A percentile compares a stretch with the other conserved stretches of the same genome.
These are phyloP conservation scores for Pisolithus microcarpus DNA, from an alignment of 768 basidiomycete species.

Conservation along the genomic window DNA sequence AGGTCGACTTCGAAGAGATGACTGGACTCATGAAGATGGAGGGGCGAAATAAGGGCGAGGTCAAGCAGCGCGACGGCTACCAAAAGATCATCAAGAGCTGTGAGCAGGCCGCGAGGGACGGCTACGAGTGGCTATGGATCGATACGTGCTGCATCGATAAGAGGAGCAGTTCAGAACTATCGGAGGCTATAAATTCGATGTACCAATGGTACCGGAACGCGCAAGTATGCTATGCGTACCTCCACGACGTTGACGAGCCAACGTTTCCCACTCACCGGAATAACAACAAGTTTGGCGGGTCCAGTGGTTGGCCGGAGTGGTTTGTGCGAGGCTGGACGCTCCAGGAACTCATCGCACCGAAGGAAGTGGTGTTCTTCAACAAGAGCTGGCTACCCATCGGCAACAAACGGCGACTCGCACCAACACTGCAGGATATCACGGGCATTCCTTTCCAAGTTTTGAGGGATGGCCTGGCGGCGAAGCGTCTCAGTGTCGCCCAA, in stretches of 20 bases:
- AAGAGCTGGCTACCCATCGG: constrained; percentile 4
- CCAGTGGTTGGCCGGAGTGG: constrained; percentile 5
- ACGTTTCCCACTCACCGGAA: not conserved
- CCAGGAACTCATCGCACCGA: constrained; percentile 13
- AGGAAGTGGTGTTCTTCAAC: constrained; percentile 10
- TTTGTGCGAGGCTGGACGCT: constrained; percentile 13
- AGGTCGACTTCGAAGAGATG: not conserved
- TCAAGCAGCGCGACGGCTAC: not conserved
- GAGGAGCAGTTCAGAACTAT: constrained; percentile 15
- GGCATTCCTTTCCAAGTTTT: constrained; percentile 3
- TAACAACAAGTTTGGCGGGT: not conserved
- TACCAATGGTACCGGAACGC: constrained; percentile 13
- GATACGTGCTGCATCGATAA: constrained; percentile 18
- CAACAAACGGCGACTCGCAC: constrained; percentile 1
- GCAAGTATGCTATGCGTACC: constrained; percentile 12
- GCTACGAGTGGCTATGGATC: constrained; percentile 8
- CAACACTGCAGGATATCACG: not conserved
- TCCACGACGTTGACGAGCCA: constrained; percentile 4
- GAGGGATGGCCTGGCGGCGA: not conserved
- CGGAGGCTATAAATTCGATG: constrained; percentile 14
- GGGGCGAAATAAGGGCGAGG: no score
- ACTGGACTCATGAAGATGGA: not conserved
- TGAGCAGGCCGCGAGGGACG: not conserved
- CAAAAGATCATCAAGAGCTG: constrained; percentile 1
- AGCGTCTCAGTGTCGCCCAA: constrained; percentile 1